Conservation (phyloP, 2,329 filamentous ascomycete species). For the Colletotrichum abscissum region DNA sequence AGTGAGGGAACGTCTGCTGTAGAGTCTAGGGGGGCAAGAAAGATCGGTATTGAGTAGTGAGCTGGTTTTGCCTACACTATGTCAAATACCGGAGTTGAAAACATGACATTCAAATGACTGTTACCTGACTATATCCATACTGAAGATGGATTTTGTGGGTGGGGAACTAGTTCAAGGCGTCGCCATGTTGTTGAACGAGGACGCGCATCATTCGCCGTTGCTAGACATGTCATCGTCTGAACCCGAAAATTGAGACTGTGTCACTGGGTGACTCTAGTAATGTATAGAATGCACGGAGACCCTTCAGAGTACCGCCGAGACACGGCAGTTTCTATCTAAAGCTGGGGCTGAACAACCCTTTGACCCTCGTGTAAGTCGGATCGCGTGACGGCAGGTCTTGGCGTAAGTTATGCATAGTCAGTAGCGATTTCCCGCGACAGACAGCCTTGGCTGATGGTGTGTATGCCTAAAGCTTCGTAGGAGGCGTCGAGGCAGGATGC, state of each 20-base stretch:
- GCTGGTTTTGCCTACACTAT: not conserved
- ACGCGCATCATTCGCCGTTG: not conserved
- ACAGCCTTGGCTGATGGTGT: slow-evolving; percentile 27
- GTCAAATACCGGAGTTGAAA: no score
- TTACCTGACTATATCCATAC: no score
- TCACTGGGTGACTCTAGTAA: not conserved
- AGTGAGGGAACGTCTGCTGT: not conserved
- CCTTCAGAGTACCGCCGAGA: not conserved
- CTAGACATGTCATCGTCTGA: not conserved
- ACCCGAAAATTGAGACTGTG: not conserved
- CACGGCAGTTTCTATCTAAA: not conserved
- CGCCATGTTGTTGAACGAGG: no score
- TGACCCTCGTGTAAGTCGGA: slow-evolving; percentile 4
- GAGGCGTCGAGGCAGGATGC: slow-evolving; percentile 1
- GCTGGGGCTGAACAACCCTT: not conserved
- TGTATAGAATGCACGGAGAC: not conserved
- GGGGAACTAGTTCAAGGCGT: not conserved
- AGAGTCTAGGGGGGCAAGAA: no score
- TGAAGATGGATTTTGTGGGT: not conserved
- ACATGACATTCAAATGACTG: no score
- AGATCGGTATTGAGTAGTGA: not conserved
- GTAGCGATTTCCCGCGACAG: not conserved
- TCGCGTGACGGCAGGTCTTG: not conserved
- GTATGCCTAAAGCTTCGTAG: slow-evolving; percentile 21
- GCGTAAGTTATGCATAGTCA: not conserved